These are phyloP conservation scores for Bisporella sp. DNA, from an alignment of 2,329 filamentous ascomycete genomes.

Conservation along the genomic window DNA sequence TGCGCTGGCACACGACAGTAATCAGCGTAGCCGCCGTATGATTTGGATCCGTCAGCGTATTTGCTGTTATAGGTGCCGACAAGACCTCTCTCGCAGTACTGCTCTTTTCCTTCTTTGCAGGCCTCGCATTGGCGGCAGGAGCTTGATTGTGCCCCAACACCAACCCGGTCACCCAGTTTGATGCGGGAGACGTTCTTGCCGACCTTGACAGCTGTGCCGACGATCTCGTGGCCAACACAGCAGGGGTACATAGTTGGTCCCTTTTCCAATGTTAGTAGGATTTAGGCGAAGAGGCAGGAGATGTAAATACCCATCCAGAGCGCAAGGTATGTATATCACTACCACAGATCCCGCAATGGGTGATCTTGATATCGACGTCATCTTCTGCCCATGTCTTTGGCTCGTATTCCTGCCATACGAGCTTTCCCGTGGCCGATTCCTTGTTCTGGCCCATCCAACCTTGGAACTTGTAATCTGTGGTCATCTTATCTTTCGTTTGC, in stretches of 20 bases:
- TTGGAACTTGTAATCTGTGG: slow-evolving; percentile 27
- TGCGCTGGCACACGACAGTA: slow-evolving; percentile 46
- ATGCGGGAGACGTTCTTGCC: slow-evolving; percentile 36
- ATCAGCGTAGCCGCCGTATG: slow-evolving; percentile 47
- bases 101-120: slow-evolving; percentile 13
- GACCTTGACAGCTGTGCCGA: slow-evolving; percentile 39
- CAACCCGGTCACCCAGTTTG: slow-evolving; percentile 46
- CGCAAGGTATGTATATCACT: slow-evolving; percentile 28
- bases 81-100: slow-evolving; percentile 23
- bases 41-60: slow-evolving; percentile 24
- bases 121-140: slow-evolving; percentile 6
- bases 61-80: slow-evolving; percentile 39
- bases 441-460: slow-evolving; percentile 32
- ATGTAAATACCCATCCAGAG: slow-evolving; percentile 22
- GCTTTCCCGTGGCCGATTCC: slow-evolving; percentile 26
- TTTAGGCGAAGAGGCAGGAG: not conserved
- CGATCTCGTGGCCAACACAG: slow-evolving; percentile 45
- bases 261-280: slow-evolving; percentile 1
- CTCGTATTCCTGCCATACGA: slow-evolving; percentile 33
- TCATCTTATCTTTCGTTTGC: slow-evolving; percentile 15
- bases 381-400: slow-evolving; percentile 43
- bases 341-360: slow-evolving; percentile 44
- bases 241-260: slow-evolving; percentile 33
- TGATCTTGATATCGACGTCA: slow-evolving; percentile 43
- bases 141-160: slow-evolving; percentile 43